Evolutionary conservation across 2,329 filamentous ascomycete genomes (phyloP).

Genomic region (Scorias spongiosa): DNA sequence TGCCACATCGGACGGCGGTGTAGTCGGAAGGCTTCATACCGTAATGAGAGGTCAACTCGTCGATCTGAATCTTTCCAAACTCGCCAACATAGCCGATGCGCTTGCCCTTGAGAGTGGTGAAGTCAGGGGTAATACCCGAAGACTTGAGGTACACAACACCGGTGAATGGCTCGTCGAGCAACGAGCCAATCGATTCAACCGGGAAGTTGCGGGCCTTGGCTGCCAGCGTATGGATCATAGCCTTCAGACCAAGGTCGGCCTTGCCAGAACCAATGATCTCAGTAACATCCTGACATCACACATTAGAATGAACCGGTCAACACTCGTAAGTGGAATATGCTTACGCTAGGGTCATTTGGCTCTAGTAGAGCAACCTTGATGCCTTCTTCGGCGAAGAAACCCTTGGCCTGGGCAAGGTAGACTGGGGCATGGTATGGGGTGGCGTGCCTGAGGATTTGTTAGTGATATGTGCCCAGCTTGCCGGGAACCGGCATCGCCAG

Average conservation of each 20-base stretch:
- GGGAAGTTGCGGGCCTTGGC: constrained; percentile 64
- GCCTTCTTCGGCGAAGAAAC: constrained; percentile 59
- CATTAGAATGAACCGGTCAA: constrained; percentile 1
- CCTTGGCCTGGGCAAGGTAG: constrained; percentile 62
- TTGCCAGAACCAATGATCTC: constrained; percentile 66
- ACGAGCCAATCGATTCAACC: constrained; percentile 55
- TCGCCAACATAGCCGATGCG: constrained; percentile 67
- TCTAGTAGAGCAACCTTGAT: constrained; percentile 65
- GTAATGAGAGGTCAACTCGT: constrained; percentile 65
- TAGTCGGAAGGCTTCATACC: constrained; percentile 60
- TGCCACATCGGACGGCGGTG: constrained; percentile 62
- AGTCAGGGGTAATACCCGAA: constrained; percentile 60
- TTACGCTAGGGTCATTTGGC: constrained; percentile 59
- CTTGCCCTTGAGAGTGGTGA: constrained; percentile 60
- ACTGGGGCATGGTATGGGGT: constrained; percentile 68
- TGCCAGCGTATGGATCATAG: constrained; percentile 70
- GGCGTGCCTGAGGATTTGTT: constrained; percentile 45
- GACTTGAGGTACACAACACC: constrained; percentile 63
- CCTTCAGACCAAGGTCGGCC: constrained; percentile 66
- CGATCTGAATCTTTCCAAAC: constrained; percentile 72
- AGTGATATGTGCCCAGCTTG: neutral
- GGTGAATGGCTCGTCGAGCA: constrained; percentile 68
- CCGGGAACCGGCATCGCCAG: neutral
- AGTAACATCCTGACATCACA: constrained; percentile 47
- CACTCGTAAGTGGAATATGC: constrained; percentile 7